Percentiles rank a stretch among this genome's conserved stretches.
Conservation (phyloP, 148 eudicot species). For the Silene latifolia region DNA sequence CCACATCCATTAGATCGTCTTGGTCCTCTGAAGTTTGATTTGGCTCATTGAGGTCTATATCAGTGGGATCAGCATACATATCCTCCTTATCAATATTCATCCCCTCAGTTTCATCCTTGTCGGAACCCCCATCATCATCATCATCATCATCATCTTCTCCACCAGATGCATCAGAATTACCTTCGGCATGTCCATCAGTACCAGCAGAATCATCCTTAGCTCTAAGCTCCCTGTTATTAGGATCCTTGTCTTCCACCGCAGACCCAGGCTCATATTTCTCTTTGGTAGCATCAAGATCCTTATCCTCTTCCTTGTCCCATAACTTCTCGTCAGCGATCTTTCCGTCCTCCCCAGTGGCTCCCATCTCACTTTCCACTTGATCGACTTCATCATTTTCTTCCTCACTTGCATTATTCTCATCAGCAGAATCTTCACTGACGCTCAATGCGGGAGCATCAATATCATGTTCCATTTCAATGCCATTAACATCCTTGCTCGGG, state of each 20-base stretch:
- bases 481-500: conserved; percentile 62
- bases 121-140: conserved; percentile 43
- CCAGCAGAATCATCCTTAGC: conserved; percentile 68
- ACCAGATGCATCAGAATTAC: conserved; percentile 38
- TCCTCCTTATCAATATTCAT: conserved; percentile 62
- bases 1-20: conserved; percentile 45
- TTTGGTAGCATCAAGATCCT: conserved; percentile 40
- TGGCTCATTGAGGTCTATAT: conserved; percentile 52
- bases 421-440: conserved; percentile 82
- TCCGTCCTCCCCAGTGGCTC: conserved; percentile 59
- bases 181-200: conserved; percentile 41
- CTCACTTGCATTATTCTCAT: conserved; percentile 38
- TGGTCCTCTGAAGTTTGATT: conserved; percentile 43
- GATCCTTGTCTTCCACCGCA: conserved; percentile 55
- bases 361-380: conserved; percentile 69
- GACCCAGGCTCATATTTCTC: conserved; percentile 79
- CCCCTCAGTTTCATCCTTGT: conserved; percentile 41
- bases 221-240: conserved; percentile 63
- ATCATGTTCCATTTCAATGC: conserved; percentile 82
- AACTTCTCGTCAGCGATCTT: conserved; percentile 70
- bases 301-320: conserved; percentile 62
- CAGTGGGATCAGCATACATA: conserved; percentile 50
- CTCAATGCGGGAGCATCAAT: conserved; percentile 54
- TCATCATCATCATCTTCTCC: conserved; percentile 19
- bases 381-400: conserved; percentile 46